Evolutionary conservation across 352 stramenopile species (phyloP).

Genomic region (Phytopythium cucurbitacearum): DNA sequence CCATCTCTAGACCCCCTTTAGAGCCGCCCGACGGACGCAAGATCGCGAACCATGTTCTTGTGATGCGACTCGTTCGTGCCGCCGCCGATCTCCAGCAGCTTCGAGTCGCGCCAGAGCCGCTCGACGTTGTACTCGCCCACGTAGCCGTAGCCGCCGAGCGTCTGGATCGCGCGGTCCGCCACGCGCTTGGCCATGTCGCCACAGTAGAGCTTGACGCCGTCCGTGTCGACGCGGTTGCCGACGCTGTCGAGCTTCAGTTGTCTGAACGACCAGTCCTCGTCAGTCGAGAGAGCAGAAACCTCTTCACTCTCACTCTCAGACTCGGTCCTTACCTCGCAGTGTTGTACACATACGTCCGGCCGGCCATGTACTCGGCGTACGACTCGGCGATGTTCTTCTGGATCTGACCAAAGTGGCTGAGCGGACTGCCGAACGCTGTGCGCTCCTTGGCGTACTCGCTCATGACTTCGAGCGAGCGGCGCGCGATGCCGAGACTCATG

Average conservation of each 20-base stretch:
- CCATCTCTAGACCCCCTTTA: slow-evolving; percentile 8
- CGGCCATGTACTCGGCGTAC: slow-evolving; percentile 98
- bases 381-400: slow-evolving; percentile 97
- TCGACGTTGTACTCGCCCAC: slow-evolving; percentile 99
- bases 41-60: slow-evolving; percentile 96
- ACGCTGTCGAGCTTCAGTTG: slow-evolving; percentile 92
- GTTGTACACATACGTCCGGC: slow-evolving; percentile 96
- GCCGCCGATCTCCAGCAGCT: slow-evolving; percentile 99
- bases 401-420: slow-evolving; percentile 92
- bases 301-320: no score
- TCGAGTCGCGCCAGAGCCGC: slow-evolving; percentile 97
- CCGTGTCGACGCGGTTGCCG: slow-evolving; percentile 96
- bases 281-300: no score
- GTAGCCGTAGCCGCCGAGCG: slow-evolving; percentile 98
- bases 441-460: slow-evolving; percentile 92
- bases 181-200: slow-evolving; percentile 97
- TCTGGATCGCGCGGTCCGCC: slow-evolving; percentile 97
- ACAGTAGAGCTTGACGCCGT: slow-evolving; percentile 98
- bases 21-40: slow-evolving; percentile 33
- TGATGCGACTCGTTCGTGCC: slow-evolving; percentile 98
- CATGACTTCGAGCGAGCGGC: slow-evolving; percentile 97
- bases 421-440: slow-evolving; percentile 91
- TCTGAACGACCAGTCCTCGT: slow-evolving; percentile 27
- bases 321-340: slow-evolving; percentile 63
- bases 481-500: slow-evolving; percentile 96